A percentile compares a stretch with the other conserved stretches of the same genome.
These are phyloP conservation scores for Camellia granthamiana DNA, from an alignment of 148 eudicot genomes.

Conservation along the genomic window DNA sequence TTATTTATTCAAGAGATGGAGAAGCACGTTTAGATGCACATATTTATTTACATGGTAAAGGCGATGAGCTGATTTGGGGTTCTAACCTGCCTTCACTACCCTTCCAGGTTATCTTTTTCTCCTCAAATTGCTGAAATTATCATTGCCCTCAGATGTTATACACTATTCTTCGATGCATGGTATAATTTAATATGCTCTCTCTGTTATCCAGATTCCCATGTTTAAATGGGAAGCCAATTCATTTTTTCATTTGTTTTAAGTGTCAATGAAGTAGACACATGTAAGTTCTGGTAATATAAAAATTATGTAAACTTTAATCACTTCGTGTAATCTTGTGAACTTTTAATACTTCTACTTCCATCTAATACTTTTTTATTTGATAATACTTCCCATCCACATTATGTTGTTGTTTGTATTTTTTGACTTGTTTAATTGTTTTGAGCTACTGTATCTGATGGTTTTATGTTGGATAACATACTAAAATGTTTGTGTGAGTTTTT, in stretches of 20 bases:
- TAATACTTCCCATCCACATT: not conserved
- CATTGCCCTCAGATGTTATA: not conserved
- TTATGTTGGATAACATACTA: not conserved
- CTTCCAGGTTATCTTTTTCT: conserved; percentile 66
- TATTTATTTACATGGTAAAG: conserved; percentile 69
- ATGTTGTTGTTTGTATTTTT: not conserved
- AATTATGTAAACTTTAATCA: not conserved
- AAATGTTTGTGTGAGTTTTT: not conserved
- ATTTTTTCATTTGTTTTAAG: not conserved
- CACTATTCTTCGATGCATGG: not conserved
- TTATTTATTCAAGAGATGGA: conserved; percentile 90
- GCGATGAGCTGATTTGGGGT: conserved; percentile 54
- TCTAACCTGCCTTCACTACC: conserved; percentile 94
- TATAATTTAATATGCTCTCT: not conserved
- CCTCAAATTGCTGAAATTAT: not conserved
- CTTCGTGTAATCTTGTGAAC: not conserved
- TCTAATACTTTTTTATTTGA: not conserved
- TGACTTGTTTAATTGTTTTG: not conserved
- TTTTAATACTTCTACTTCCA: not conserved
- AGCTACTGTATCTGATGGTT: not conserved
- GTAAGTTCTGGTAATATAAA: not conserved
- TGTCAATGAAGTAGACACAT: not conserved
- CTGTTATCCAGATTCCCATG: not conserved
- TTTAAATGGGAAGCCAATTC: not conserved
- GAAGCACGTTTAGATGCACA: conserved; percentile 78